Evolutionary conservation across 352 stramenopile genomes (phyloP), one percentile per base, ranked within the genome.

Genomic region (Globisporangium viniferum): DNA sequence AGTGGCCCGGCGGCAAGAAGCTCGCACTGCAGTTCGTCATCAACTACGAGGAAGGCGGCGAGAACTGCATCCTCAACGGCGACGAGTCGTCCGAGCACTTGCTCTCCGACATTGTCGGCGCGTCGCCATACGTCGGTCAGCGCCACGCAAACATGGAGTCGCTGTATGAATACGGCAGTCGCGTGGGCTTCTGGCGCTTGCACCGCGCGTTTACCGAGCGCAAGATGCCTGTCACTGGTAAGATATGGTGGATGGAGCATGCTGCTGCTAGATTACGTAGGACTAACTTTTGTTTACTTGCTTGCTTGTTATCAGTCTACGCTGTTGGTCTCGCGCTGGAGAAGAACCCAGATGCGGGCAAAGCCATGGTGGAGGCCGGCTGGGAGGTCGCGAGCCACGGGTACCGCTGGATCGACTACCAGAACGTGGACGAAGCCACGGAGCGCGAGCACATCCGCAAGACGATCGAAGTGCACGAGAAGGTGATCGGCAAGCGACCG

Each of bases 21-120:
- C 76, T 98, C 51, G 95, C 95, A 36, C 65, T 92, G 49, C 96
- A 98, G 73, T 97, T 99, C 70, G 96, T 99, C 7, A 89, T 99
- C 67, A 99, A 99, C 81, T 99, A 98, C 77, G 95, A 99, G 79
- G 96, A 98, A 76, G 96, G 96, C 49, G 93, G 93, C 46, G 96
- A 99, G 73, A 98, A 93, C 74, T 98, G 92, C 66, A 71, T 97
- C 24, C 79, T 98, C 20, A 87, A 98, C 72, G 93, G 93, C 3
- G 94, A 98, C 73, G 59, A 51, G 9, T 81, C 84, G 62, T 97
- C 86, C 27, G 94, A 98, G 80, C 86, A 97, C 72, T 74, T 99
- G 41, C 80, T 99, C 41, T 94, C 88, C 18, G 95, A 98, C 70
- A 98, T 98, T 63, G 91, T 98, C 36, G 92, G 89, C 29, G 90